phyloP scores from a whole-genome alignment of 805 yeast species.

The Cyberlindnera sargentensis region DNA sequence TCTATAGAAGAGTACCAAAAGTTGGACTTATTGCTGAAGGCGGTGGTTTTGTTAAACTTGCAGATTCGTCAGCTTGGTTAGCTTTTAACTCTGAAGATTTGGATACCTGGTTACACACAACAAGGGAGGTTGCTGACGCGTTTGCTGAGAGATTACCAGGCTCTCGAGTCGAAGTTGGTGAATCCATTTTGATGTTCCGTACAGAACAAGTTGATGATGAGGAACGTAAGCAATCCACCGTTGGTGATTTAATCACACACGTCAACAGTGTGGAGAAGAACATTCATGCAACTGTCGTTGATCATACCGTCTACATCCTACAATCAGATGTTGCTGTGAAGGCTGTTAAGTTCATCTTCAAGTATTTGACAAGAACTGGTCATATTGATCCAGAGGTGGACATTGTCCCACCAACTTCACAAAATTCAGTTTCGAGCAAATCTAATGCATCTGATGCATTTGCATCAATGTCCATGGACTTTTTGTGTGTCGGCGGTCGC shows the following conservation, averaged over 20 bases:
- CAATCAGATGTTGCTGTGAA: conserved; percentile 50
- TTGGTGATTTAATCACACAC: conserved; percentile 83
- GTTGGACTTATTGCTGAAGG: conserved; percentile 86
- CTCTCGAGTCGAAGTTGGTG: conserved; percentile 62
- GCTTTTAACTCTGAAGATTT: conserved; percentile 9
- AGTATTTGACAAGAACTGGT: conserved; percentile 26
- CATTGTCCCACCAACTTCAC: conserved; percentile 24
- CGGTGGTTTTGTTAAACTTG: conserved; percentile 70
- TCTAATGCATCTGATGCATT: neutral
- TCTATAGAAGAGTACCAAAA: conserved; percentile 58
- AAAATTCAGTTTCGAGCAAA: conserved; percentile 1
- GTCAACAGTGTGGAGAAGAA: conserved; percentile 58
- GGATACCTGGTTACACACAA: conserved; percentile 53
- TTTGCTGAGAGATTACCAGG: conserved; percentile 78
- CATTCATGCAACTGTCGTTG: conserved; percentile 72
- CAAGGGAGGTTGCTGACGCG: conserved; percentile 46
- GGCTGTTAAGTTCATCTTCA: conserved; percentile 48
- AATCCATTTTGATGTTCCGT: conserved; percentile 69
- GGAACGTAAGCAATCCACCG: conserved; percentile 56
- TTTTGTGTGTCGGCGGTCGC: conserved; percentile 57
- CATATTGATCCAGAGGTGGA: conserved; percentile 16
- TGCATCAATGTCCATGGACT: conserved; percentile 23
- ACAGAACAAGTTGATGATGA: conserved; percentile 59
- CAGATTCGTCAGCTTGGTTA: conserved; percentile 30
- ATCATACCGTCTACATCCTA: conserved; percentile 65